phyloP scores from a whole-genome alignment of 2,329 filamentous ascomycete species.

The Beauveria medogensis region DNA sequence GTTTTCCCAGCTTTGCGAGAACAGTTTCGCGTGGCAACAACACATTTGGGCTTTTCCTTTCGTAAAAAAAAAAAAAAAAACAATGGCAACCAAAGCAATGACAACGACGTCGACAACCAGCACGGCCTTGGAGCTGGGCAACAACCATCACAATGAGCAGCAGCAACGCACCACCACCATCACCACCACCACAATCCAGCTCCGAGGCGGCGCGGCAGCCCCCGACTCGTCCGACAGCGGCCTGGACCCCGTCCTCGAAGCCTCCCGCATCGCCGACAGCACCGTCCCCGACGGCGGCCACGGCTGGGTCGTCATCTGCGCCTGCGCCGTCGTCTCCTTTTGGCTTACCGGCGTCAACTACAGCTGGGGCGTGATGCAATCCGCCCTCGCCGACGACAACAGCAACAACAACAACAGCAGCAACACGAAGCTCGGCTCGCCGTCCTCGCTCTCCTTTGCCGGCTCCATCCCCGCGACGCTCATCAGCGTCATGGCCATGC shows the following conservation, averaged over 20 bases:
- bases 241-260: conserved; percentile 4
- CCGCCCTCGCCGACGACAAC: background rate
- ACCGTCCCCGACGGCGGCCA: conserved; percentile 12
- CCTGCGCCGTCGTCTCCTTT: conserved; percentile 10
- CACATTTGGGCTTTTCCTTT: too few relatives aligned
- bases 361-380: conserved; percentile 12
- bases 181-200: background rate
- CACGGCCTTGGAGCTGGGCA: conserved; percentile 4
- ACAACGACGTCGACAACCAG: background rate
- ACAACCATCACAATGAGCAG: background rate
- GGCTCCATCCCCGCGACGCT: conserved; percentile 10
- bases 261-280: conserved; percentile 3
- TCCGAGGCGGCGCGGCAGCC: background rate
- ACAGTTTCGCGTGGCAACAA: background rate
- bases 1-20: too few relatives aligned
- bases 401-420: too few relatives aligned
- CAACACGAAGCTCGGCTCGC: background rate
- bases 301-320: conserved; percentile 10
- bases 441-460: conserved; percentile 9
- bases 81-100: background rate
- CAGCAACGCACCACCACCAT: background rate
- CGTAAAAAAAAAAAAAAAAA: background rate
- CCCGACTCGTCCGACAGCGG: background rate
- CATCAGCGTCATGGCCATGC: conserved; percentile 6
- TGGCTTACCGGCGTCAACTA: conserved; percentile 11